Base-by-base conservation (phyloP, 139 green algal genomes). In the Micromonas pusilla region DNA sequence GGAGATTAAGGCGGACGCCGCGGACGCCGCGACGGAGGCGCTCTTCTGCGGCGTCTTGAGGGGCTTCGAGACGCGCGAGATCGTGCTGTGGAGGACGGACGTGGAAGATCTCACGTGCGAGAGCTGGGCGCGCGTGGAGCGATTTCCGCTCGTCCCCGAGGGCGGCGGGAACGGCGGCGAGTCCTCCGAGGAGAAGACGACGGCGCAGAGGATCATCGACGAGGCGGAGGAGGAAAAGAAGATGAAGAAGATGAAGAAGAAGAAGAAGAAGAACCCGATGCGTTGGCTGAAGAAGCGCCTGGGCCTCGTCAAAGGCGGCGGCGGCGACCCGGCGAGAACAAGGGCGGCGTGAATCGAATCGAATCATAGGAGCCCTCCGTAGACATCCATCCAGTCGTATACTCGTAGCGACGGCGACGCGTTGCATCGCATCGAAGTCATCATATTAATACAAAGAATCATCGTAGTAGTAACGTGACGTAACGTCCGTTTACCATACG, bases 21-120 rank as follows among this genome's bases (percentile, higher is more conserved):
- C 65, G 65, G 28, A 45, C 5, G 66, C 26, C n/a, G 66, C 31
- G 3, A 19, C 26, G 9, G 28, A 72, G 31, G 62, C 62, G 26
- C 16, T 28, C 21, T 28, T 9, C 33, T 39, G 30, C 16, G 33
- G 26, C 37, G 68, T 62, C 37, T 13, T 3, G 30, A 36, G 23
- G 5, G 16, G n/a, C 9, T 75, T 32, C 1, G 19, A 31, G 34
- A 3, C 68, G 63, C 28, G 21, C 63, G 31, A 34, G 21, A 34
- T 70, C 13, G 23, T 16, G 2, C 31, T 75, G 68, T 75, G 68
- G 68, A 63, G n/a, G 68, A 75, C 68, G 36, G 68, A 75, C 37
- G 33, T 63, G 3, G 37, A 62, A 31, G 68, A 75, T 34, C 21
- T 38, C n/a, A 64, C 23, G 21, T 75, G 68, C 68, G 38, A 75